These are phyloP conservation scores for Parachaetomium inaequale DNA, from an alignment of 495 filamentous ascomycete genomes.

Conservation along the genomic window DNA sequence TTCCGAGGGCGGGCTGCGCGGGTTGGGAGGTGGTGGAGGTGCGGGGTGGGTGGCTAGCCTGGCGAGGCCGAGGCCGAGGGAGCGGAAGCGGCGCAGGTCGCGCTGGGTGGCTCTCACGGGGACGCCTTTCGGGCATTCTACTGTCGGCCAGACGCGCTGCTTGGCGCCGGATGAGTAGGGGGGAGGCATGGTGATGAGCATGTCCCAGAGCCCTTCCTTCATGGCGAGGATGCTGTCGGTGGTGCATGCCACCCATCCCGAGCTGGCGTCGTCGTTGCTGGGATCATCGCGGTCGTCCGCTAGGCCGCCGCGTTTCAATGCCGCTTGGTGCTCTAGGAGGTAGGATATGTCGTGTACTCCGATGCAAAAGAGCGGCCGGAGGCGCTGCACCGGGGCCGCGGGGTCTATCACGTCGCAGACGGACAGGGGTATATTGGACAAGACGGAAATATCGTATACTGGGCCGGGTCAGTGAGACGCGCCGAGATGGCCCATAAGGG, in stretches of 20 bases:
- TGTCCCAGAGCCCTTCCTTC: slow-evolving; percentile 82
- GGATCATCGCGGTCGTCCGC: slow-evolving; percentile 24
- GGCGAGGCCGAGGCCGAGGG: slow-evolving; percentile 64
- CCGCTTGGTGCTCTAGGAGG: slow-evolving; percentile 53
- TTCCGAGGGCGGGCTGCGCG: slow-evolving; percentile 24
- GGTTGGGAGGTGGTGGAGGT: slow-evolving; percentile 20
- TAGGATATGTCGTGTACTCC: slow-evolving; percentile 90
- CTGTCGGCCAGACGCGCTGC: slow-evolving; percentile 67
- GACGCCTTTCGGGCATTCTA: slow-evolving; percentile 59
- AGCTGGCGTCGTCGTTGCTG: slow-evolving; percentile 46
- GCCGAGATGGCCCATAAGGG: background rate
- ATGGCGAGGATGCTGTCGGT: slow-evolving; percentile 86
- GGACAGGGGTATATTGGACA: slow-evolving; percentile 71
- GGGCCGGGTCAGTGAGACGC: slow-evolving; percentile 10
- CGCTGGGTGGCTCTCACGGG: slow-evolving; percentile 85
- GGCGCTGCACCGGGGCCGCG: slow-evolving; percentile 55
- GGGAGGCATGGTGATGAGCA: slow-evolving; percentile 76
- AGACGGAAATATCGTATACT: slow-evolving; percentile 92
- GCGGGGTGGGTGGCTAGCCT: slow-evolving; percentile 41
- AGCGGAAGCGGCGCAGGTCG: slow-evolving; percentile 74
- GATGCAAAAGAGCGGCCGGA: slow-evolving; percentile 83
- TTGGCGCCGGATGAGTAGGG: slow-evolving; percentile 49
- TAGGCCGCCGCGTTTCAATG: slow-evolving; percentile 30
- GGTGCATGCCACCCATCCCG: slow-evolving; percentile 88
- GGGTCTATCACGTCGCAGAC: slow-evolving; percentile 61